Base-by-base conservation (phyloP, 164 flowering plant species). In the Brasenia schreberi region DNA sequence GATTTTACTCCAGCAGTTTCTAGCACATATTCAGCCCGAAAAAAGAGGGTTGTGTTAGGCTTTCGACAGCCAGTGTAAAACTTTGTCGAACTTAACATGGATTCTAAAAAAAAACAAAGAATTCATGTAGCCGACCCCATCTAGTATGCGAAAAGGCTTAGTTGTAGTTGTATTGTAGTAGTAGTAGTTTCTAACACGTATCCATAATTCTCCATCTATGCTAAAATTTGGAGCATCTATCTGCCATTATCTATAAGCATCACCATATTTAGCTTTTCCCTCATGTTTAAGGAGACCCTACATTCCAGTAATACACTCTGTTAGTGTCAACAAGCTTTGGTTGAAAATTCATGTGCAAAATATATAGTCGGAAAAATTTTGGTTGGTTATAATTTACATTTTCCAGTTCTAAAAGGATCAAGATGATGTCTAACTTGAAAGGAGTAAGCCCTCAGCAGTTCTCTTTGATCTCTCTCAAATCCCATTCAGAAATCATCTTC, bases 271-370 rank as follows among this genome's bases (percentile, higher is more conserved):
- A 44, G 76, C 88, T 70, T 85, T 86, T 52, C 97, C 97, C 65
- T 93, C 96, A 59, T 86, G 88, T 73, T 90, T 93, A 59, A 93
- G 42, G 33, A 93, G 98, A 19, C 98, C 98, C 98, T 93, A 70
- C 62, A 43, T 59, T 49, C 68, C 70, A 74, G 64, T 68, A 69
- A 67, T 14, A 66, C 9, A 56, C 42, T 71, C 71, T 79, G 53
- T 61, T 71, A 68, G 62, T 23, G 43, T 61, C 16, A 14, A 49
- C 4, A 9, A 49, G 16, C 16, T 9, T 49, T 49, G 56, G 12
- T 49, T 49, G 56, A 49, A 49, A 49, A 9, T 49, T 49, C 56
- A 49, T 5, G 16, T 49, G 9, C 16, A 14, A 14, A 49, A 49
- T 49, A 49, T 45, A 45, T 14, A 49, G 12, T 49, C 9, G 16